Conservation (phyloP, 208 protist genomes). For the Wallacemonas sp. region DNA sequence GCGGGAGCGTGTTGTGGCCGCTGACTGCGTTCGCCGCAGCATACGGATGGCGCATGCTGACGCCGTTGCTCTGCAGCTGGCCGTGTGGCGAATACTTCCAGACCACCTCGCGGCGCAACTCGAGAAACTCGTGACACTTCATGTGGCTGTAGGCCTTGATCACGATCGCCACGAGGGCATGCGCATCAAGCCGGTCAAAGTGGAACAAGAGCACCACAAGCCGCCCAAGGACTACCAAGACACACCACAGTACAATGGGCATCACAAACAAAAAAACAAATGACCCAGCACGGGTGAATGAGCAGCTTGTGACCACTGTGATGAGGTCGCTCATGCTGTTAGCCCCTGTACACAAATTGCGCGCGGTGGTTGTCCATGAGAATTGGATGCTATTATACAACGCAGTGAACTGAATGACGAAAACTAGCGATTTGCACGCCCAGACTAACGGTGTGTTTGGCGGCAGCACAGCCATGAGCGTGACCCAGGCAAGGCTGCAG, state of each 20-base stretch:
- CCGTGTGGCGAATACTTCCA: not conserved
- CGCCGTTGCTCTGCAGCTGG: not conserved
- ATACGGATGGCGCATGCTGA: not conserved
- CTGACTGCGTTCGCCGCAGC: not conserved
- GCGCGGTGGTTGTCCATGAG: constrained; percentile 17
- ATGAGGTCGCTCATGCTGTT: constrained; percentile 15
- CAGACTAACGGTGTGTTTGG: constrained; percentile 16
- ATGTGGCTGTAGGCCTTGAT: constrained; percentile 24
- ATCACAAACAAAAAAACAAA: constrained; percentile 19
- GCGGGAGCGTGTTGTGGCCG: not conserved
- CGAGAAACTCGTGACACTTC: constrained; percentile 13
- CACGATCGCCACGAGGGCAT: constrained; percentile 16
- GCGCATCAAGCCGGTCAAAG: constrained; percentile 20
- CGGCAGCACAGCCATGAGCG: constrained; percentile 14
- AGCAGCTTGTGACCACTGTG: constrained; percentile 21
- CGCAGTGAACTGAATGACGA: constrained; percentile 21
- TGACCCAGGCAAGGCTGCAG: constrained; percentile 7
- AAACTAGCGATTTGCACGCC: constrained; percentile 21
- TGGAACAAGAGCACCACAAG: constrained; percentile 6
- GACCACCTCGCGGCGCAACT: constrained; percentile 5
- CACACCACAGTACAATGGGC: constrained; percentile 8
- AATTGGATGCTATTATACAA: constrained; percentile 11
- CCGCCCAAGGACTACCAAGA: constrained; percentile 19
- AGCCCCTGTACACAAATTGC: constrained; percentile 18
- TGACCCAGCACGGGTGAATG: constrained; percentile 5